These are phyloP conservation scores for Pilasporangium apinafurcum DNA, from an alignment of 352 stramenopile genomes.

Conservation along the genomic window DNA sequence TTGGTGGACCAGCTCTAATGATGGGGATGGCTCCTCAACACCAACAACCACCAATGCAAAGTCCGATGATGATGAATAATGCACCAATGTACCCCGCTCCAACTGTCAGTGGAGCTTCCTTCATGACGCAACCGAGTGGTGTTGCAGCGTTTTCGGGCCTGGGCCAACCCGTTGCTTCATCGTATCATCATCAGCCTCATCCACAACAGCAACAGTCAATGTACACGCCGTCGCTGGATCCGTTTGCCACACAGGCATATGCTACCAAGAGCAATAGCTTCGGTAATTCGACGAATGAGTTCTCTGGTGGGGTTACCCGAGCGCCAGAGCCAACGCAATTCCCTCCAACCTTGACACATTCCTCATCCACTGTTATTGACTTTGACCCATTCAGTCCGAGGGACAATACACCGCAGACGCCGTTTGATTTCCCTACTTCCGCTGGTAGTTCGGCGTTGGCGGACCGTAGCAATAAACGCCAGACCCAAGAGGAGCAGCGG, in stretches of 20 bases:
- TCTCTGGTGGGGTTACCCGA: conserved; percentile 5
- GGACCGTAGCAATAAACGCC: conserved; percentile 33
- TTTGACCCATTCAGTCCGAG: conserved; percentile 72
- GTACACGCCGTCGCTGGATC: conserved; percentile 30
- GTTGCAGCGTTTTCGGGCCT: conserved; percentile 35
- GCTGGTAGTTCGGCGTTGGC: conserved; percentile 6
- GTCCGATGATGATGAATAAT: conserved; percentile 19
- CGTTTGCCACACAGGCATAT: conserved; percentile 27
- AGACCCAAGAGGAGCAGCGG: conserved; percentile 60
- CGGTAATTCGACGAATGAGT: conserved; percentile 1
- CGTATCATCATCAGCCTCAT: conserved; percentile 31
- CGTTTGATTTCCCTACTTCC: conserved; percentile 35
- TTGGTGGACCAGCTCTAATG: conserved; percentile 9
- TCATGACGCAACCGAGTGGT: conserved; percentile 57
- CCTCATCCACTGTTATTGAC: conserved; percentile 49
- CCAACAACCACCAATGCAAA: conserved; percentile 5
- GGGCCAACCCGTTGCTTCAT: conserved; percentile 7
- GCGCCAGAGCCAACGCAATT: conserved; percentile 18
- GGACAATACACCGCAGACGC: conserved; percentile 36
- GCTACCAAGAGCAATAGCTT: conserved; percentile 6
- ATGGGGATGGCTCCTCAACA: conserved; percentile 9
- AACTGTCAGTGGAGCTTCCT: conserved; percentile 30
- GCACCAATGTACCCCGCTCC: conserved; percentile 21
- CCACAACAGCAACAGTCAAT: conserved; percentile 51
- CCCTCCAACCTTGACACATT: conserved; percentile 14